These are phyloP conservation scores for Taxillus chinensis DNA, from an alignment of 164 flowering plant genomes.

Conservation along the genomic window DNA sequence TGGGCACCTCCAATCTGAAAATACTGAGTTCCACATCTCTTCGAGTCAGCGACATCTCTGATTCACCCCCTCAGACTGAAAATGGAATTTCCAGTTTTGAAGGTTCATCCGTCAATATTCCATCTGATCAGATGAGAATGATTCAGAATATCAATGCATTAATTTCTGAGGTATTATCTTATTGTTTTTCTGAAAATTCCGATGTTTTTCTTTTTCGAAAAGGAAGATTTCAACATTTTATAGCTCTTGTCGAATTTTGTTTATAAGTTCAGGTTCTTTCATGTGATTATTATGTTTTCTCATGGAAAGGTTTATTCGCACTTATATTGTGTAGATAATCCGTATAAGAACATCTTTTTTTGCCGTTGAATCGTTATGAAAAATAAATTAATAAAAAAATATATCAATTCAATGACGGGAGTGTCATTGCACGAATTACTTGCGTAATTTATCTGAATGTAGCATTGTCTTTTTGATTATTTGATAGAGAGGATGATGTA, in stretches of 20 bases:
- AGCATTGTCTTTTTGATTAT: not conserved
- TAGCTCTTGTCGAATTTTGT: too few relatives aligned
- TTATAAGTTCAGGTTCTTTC: too few relatives aligned
- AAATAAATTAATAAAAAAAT: too few relatives aligned
- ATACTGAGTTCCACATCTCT: constrained; percentile 5
- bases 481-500: not conserved
- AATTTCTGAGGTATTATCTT: constrained; percentile 65
- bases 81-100: constrained; percentile 22
- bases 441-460: not conserved
- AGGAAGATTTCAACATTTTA: too few relatives aligned
- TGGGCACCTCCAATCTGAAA: constrained; percentile 16
- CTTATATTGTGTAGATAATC: too few relatives aligned
- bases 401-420: too few relatives aligned
- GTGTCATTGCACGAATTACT: too few relatives aligned
- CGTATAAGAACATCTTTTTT: too few relatives aligned
- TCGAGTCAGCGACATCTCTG: constrained; percentile 12
- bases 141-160: constrained; percentile 64
- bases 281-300: too few relatives aligned
- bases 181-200: not conserved
- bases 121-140: constrained; percentile 68
- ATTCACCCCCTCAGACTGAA: constrained; percentile 19
- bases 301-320: too few relatives aligned
- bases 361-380: too few relatives aligned
- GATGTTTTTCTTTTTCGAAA: not conserved
- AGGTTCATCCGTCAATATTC: constrained; percentile 35